These are phyloP conservation scores for Trifolium subterraneum DNA, from an alignment of 306 rosid species.

Conservation along the genomic window DNA sequence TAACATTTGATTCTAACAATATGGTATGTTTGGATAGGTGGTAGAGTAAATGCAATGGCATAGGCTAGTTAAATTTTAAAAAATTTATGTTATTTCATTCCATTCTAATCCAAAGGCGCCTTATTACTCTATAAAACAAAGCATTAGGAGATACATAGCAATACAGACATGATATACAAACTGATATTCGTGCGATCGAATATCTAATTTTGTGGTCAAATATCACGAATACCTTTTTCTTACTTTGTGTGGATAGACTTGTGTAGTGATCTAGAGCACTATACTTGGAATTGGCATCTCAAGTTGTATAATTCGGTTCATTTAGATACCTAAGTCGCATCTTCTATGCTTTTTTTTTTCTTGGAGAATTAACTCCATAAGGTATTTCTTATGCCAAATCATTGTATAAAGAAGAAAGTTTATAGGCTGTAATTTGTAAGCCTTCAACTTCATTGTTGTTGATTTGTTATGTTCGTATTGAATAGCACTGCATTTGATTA, in stretches of 20 bases:
- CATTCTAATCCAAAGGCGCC: too few species aligned
- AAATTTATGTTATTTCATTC: too few species aligned
- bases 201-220: not conserved
- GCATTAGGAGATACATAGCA: not conserved
- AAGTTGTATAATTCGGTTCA: not conserved
- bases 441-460: not conserved
- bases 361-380: not conserved
- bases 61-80: too few species aligned
- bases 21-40: too few species aligned
- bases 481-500: not conserved
- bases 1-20: too few species aligned
- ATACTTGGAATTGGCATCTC: conserved; percentile 14
- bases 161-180: conserved; percentile 1
- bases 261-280: not conserved
- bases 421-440: not conserved
- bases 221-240: not conserved
- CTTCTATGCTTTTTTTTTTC: not conserved
- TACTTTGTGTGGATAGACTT: not conserved
- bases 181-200: not conserved
- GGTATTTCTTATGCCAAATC: conserved; percentile 19
- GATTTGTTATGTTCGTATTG: not conserved
- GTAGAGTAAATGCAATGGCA: too few species aligned
- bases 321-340: not conserved
- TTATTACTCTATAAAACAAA: too few species aligned
- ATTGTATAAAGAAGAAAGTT: not conserved